A percentile compares a stretch with the other conserved stretches of the same genome.
Conservation (phyloP, 805 yeast genomes). For the Cyberlindnera samutprakarnensis region DNA sequence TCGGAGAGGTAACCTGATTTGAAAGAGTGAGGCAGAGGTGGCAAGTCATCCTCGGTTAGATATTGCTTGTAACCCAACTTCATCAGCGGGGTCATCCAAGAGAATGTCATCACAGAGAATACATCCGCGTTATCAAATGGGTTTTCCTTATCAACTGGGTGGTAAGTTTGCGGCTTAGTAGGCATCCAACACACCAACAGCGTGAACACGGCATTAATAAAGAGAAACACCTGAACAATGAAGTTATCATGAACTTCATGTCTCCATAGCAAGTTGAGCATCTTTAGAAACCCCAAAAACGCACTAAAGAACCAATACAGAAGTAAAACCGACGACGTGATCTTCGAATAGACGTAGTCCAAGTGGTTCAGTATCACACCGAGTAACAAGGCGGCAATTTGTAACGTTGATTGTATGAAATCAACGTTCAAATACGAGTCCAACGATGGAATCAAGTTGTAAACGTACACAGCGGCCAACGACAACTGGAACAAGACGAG, state of each 20-base stretch:
- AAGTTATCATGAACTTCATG: slow-evolving; percentile 20
- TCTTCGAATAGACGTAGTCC: slow-evolving; percentile 59
- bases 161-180: slow-evolving; percentile 31
- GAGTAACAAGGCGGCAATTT: slow-evolving; percentile 38
- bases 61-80: slow-evolving; percentile 59
- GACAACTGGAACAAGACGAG: slow-evolving; percentile 26
- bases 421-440: slow-evolving; percentile 20
- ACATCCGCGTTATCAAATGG: slow-evolving; percentile 47
- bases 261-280: slow-evolving; percentile 32
- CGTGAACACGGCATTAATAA: slow-evolving; percentile 24
- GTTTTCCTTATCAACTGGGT: slow-evolving; percentile 26
- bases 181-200: slow-evolving; percentile 32
- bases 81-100: slow-evolving; percentile 92
- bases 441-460: slow-evolving; percentile 5
- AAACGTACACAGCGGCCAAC: slow-evolving; percentile 17
- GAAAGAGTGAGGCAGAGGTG: slow-evolving; percentile 66
- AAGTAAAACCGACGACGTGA: slow-evolving; percentile 62
- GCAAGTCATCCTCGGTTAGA: slow-evolving; percentile 60
- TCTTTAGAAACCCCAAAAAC: slow-evolving; percentile 38
- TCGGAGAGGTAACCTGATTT: slow-evolving; percentile 46
- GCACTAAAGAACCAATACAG: slow-evolving; percentile 66
- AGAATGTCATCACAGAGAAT: slow-evolving; percentile 70
- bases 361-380: slow-evolving; percentile 55
- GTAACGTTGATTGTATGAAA: slow-evolving; percentile 29
- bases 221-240: slow-evolving; percentile 26